phyloP scores from a whole-genome alignment of 768 basidiomycete genomes.

The Hemileccinum impolitum region DNA sequence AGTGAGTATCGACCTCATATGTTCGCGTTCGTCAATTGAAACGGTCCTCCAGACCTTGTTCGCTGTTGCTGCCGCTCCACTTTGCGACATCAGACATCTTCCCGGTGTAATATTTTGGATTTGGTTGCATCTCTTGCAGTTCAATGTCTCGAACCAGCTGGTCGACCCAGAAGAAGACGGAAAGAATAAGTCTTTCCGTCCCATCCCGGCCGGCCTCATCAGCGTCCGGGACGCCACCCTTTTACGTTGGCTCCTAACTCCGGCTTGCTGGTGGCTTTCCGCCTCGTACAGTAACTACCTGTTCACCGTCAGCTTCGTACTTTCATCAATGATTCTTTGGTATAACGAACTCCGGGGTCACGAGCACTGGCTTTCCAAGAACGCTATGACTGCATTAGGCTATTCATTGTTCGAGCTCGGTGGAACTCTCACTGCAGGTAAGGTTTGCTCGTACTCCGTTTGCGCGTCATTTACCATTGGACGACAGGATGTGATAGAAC shows the following conservation, averaged over 20 bases:
- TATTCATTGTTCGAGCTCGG: slow-evolving; percentile 38
- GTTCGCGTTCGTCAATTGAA: neutral
- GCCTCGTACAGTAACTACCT: slow-evolving; percentile 32
- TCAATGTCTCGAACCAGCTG: slow-evolving; percentile 42
- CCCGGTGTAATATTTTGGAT: slow-evolving; percentile 40
- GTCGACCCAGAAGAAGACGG: slow-evolving; percentile 40
- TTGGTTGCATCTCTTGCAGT: slow-evolving; percentile 45
- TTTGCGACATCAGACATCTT: slow-evolving; percentile 18
- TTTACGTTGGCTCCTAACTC: slow-evolving; percentile 36
- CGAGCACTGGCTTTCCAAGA: slow-evolving; percentile 33
- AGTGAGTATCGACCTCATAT: slow-evolving; percentile 6
- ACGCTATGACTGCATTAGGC: slow-evolving; percentile 35
- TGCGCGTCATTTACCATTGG: slow-evolving; percentile 1
- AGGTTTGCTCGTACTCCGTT: neutral
- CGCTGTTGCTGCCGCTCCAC: slow-evolving; percentile 32
- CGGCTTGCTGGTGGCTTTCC: slow-evolving; percentile 36
- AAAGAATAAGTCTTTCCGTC: slow-evolving; percentile 43
- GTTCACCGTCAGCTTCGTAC: slow-evolving; percentile 31
- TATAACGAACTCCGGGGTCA: slow-evolving; percentile 38
- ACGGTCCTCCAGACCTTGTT: slow-evolving; percentile 32
- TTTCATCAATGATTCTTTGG: slow-evolving; percentile 27
- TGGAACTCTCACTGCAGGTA: slow-evolving; percentile 36
- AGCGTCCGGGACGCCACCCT: slow-evolving; percentile 33
- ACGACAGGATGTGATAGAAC: slow-evolving; percentile 23
- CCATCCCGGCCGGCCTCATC: slow-evolving; percentile 44